Percentiles rank a stretch among this genome's conserved stretches.
Conservation (phyloP, 2,329 filamentous ascomycete genomes). For the Delphinella strobiligena region DNA sequence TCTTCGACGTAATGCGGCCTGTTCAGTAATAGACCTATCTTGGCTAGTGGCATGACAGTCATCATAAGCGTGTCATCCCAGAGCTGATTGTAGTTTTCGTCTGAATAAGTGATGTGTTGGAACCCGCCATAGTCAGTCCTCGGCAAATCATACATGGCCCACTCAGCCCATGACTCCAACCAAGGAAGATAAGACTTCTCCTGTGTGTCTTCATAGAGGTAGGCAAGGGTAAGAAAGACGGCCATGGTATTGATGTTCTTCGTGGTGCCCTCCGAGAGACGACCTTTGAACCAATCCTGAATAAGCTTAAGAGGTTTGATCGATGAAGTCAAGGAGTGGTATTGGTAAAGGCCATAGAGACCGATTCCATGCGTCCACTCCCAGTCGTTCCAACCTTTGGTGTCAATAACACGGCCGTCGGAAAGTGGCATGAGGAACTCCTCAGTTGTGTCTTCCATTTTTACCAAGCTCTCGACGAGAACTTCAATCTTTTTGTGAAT, state of each 20-base stretch:
- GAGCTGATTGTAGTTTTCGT: conserved; percentile 59
- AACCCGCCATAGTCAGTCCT: conserved; percentile 61
- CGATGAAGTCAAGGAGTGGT: conserved; percentile 60
- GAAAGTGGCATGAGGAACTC: conserved; percentile 59
- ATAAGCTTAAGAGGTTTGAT: conserved; percentile 51
- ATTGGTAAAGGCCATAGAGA: conserved; percentile 71
- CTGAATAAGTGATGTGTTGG: conserved; percentile 64
- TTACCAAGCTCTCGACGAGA: conserved; percentile 62
- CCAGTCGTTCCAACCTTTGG: conserved; percentile 76
- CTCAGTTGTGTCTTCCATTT: conserved; percentile 64
- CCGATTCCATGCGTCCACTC: conserved; percentile 50
- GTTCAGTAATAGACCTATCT: conserved; percentile 60
- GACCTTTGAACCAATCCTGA: conserved; percentile 58
- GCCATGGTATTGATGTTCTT: conserved; percentile 70
- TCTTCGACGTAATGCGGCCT: conserved; percentile 64
- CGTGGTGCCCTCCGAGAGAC: conserved; percentile 60
- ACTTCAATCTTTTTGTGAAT: conserved; percentile 48
- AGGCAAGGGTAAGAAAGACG: conserved; percentile 63
- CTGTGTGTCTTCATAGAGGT: conserved; percentile 64
- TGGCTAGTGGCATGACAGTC: conserved; percentile 69
- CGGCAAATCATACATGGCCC: conserved; percentile 66
- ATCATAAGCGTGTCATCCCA: conserved; percentile 87
- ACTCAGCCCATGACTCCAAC: conserved; percentile 72
- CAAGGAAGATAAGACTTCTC: conserved; percentile 61
- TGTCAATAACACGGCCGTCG: conserved; percentile 68